A percentile compares a stretch with the other conserved stretches of the same genome.
Evolutionary conservation across 2,329 filamentous ascomycete genomes (phyloP).

Genomic region (Diaporthe batatas): DNA sequence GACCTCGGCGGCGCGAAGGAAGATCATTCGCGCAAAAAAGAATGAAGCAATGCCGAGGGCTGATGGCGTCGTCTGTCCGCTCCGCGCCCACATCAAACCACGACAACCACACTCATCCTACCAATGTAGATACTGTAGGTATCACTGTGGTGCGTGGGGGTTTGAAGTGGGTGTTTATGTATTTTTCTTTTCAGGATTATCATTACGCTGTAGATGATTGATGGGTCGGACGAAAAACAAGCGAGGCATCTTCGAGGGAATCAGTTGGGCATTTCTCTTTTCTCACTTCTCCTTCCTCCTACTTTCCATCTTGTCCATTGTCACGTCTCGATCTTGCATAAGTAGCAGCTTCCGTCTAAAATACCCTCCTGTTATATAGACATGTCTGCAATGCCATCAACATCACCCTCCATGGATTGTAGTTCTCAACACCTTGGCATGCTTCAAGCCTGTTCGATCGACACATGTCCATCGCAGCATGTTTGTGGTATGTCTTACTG

Average conservation of each 20-base stretch:
- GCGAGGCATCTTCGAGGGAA: neutral
- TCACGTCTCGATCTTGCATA: constrained; percentile 20
- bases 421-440: neutral
- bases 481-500: neutral
- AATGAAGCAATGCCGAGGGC: constrained; percentile 22
- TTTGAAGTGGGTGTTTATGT: neutral
- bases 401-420: neutral
- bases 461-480: neutral
- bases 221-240: constrained; percentile 12
- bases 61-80: neutral
- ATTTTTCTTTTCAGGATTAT: neutral
- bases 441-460: neutral
- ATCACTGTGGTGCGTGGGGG: constrained; percentile 7
- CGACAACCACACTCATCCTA: neutral
- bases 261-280: neutral
- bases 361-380: constrained; percentile 41
- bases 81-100: neutral
- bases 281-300: neutral
- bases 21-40: constrained; percentile 32
- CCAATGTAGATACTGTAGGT: constrained; percentile 19
- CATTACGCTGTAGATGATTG: constrained; percentile 23
- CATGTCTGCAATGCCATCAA: constrained; percentile 21
- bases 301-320: neutral
- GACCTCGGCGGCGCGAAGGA: neutral
- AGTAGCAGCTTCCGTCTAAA: constrained; percentile 31